phyloP scores from a whole-genome alignment of 2,329 filamentous ascomycete genomes.

The Colletotrichum tabaci region DNA sequence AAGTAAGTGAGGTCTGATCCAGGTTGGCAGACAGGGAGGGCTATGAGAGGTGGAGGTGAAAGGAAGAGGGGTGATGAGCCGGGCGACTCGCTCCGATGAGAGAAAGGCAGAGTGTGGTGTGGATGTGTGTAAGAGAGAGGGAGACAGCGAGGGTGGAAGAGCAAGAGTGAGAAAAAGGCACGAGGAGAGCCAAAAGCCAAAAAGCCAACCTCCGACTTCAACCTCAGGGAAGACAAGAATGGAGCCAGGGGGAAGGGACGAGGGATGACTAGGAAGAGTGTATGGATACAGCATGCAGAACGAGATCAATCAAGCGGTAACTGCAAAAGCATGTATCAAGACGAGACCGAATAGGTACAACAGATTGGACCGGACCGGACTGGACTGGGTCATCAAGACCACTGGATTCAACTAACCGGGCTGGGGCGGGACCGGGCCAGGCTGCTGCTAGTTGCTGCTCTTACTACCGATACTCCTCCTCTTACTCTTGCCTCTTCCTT shows the following conservation, averaged over 20 bases:
- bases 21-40: not conserved
- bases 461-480: constrained; percentile 5
- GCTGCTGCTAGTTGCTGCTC: constrained; percentile 23
- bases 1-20: not conserved
- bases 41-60: not conserved
- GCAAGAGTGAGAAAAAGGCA: not conserved
- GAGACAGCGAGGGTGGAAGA: constrained; percentile 8
- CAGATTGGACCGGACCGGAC: not conserved
- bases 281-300: constrained; percentile 24
- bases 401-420: constrained; percentile 4
- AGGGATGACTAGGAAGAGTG: constrained; percentile 11
- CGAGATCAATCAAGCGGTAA: constrained; percentile 2
- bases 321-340: constrained; percentile 15
- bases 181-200: not conserved
- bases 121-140: not conserved
- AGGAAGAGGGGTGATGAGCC: constrained; percentile 1
- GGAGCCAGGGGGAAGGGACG: not conserved
- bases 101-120: not conserved
- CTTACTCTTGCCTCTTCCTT: not conserved
- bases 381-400: constrained; percentile 11
- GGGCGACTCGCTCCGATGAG: not conserved
- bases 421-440: constrained; percentile 3
- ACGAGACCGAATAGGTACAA: constrained; percentile 17
- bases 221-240: constrained; percentile 25
- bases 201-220: constrained; percentile 14